Base-by-base conservation (phyloP, 2,329 filamentous ascomycete genomes). In the Aspergillus amoenus region DNA sequence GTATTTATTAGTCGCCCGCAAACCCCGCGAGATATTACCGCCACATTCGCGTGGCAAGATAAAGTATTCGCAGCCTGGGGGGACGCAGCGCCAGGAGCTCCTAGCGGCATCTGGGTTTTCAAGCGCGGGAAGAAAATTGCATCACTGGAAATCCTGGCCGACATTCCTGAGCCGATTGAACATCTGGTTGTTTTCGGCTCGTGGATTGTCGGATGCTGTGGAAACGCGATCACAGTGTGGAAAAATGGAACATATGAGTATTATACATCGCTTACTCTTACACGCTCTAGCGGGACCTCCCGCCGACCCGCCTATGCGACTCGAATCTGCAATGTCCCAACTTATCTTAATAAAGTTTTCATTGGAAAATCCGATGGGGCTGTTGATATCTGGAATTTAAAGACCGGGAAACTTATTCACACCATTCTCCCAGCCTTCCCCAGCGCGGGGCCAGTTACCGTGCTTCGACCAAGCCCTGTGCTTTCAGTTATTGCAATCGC, bases 371-470 rank as follows among this genome's bases (percentile, higher is more conserved):
- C 84, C 61, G 92, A 99, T 72, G 94, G 94, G 6, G 89, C 87
- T 73, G 88, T 97, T 8, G 94, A 99, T 70, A 96, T 99, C 50
- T 99, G 94, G 93, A 99, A 99, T 70, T 80, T 99, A 59, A 95
- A 89, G 70, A 96, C 91, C 3, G 93, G 82, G 47, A 96, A 95
- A 73, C 81, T 97, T 53, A 85, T 99, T 27, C 95, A 97, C 74
- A 95, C 92, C 2, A 88, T 99, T 51, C 79, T 94, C 13, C 90
- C 94, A 1, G 87, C 90, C 0, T 83, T 84, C 8, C 80, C 87
- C 2, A 82, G 87, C 52, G 88, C 85, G 64, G 93, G 93, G 46
- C 82, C 89, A 13, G 90, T 97, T n/a, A 95, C 91, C 5, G 91
- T 91, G 42, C 79, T 99, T 50, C 86, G 96, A 64, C 88, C 93